phyloP scores from a whole-genome alignment of 2,329 filamentous ascomycete genomes.

The Penicillium frequentans region DNA sequence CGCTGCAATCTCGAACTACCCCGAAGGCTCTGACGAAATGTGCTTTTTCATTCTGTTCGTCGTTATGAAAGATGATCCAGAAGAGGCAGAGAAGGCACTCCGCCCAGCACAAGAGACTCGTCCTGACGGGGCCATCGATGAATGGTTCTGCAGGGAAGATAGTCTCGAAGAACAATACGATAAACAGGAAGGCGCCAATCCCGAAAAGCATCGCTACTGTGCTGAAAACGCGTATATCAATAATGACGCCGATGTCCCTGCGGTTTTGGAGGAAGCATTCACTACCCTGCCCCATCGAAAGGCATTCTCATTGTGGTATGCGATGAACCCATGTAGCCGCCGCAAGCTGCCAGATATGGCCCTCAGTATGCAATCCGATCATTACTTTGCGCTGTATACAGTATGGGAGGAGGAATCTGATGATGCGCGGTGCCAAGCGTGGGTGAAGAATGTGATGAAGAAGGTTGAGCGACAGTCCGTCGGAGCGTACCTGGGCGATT shows the following conservation, averaged over 20 bases:
- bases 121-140: conserved; percentile 38
- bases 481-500: conserved; percentile 57
- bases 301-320: conserved; percentile 51
- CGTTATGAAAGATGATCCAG: conserved; percentile 13
- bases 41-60: conserved; percentile 17
- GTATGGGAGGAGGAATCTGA: conserved; percentile 51
- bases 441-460: conserved; percentile 47
- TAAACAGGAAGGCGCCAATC: conserved; percentile 49
- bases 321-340: conserved; percentile 52
- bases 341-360: conserved; percentile 52
- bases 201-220: conserved; percentile 50
- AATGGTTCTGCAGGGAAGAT: conserved; percentile 39
- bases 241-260: conserved; percentile 49
- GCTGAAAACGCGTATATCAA: conserved; percentile 54
- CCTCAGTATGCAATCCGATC: conserved; percentile 55
- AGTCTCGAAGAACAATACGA: conserved; percentile 35
- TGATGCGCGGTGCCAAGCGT: conserved; percentile 45
- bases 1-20: conserved; percentile 30
- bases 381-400: conserved; percentile 57
- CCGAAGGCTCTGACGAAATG: conserved; percentile 35
- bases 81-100: conserved; percentile 17
- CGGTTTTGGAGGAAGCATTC: conserved; percentile 49
- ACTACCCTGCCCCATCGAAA: conserved; percentile 49
- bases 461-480: conserved; percentile 42
- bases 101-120: conserved; percentile 27